Percentiles rank a stretch among this genome's conserved stretches.
Evolutionary conservation across 352 stramenopile genomes (phyloP).

Genomic region (Globisporangium lucens): DNA sequence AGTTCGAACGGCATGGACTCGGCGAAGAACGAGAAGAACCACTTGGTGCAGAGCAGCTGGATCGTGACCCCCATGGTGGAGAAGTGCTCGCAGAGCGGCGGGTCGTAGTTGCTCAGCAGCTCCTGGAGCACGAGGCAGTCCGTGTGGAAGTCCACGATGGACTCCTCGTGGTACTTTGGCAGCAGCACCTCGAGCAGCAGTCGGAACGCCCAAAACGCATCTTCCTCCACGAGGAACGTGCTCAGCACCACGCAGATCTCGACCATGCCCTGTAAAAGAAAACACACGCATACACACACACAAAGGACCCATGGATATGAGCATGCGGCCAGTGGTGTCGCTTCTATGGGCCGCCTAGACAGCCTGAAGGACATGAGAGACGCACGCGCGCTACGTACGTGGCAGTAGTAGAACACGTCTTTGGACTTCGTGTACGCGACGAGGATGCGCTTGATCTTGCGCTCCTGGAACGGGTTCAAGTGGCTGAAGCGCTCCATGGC

Average conservation of each 20-base stretch:
- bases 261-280: constrained; percentile 53
- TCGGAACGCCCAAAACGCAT: constrained; percentile 77
- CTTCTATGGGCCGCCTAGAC: neutral
- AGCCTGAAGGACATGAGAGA: neutral
- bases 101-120: constrained; percentile 49
- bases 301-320: neutral
- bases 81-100: constrained; percentile 56
- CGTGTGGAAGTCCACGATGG: constrained; percentile 75
- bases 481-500: constrained; percentile 79
- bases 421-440: constrained; percentile 76
- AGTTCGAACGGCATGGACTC: constrained; percentile 81
- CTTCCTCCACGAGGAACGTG: constrained; percentile 73
- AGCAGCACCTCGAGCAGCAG: constrained; percentile 69
- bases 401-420: constrained; percentile 65
- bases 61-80: constrained; percentile 57
- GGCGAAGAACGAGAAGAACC: constrained; percentile 85
- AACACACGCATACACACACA: neutral
- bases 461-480: constrained; percentile 77
- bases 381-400: constrained; percentile 26
- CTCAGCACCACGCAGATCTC: constrained; percentile 76
- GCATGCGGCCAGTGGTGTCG: neutral
- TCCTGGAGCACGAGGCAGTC: constrained; percentile 82
- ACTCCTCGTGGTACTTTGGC: constrained; percentile 81
- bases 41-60: constrained; percentile 79
- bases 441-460: constrained; percentile 80